Conservation (phyloP, 164 flowering plant species). For the Umbilicus rupestris region DNA sequence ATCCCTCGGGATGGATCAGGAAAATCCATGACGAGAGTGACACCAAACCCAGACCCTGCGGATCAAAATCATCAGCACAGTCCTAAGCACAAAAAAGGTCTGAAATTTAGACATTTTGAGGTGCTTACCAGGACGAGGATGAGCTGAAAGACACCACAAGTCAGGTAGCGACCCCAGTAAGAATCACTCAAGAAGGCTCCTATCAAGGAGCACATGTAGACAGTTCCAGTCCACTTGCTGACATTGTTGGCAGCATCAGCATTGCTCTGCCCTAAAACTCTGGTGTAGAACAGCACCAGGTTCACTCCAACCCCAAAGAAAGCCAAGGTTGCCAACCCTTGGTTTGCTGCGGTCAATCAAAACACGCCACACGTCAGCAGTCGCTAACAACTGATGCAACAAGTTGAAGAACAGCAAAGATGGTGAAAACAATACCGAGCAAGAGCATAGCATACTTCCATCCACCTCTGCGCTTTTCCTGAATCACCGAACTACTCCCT, state of each 20-base stretch:
- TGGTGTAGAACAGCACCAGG: slow-evolving; percentile 67
- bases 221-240: slow-evolving; percentile 80
- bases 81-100: neutral
- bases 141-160: slow-evolving; percentile 65
- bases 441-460: slow-evolving; percentile 40
- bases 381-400: neutral
- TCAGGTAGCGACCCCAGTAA: slow-evolving; percentile 76
- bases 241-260: slow-evolving; percentile 71
- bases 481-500: slow-evolving; percentile 2
- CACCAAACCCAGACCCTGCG: slow-evolving; percentile 54
- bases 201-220: slow-evolving; percentile 60
- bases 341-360: slow-evolving; percentile 48
- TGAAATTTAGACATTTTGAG: neutral
- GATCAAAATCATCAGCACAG: neutral
- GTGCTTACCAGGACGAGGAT: slow-evolving; percentile 47
- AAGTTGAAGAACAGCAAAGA: neutral
- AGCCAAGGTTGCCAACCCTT: slow-evolving; percentile 73
- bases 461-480: slow-evolving; percentile 34
- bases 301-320: slow-evolving; percentile 88
- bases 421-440: slow-evolving; percentile 25
- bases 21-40: slow-evolving; percentile 57
- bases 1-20: slow-evolving; percentile 55
- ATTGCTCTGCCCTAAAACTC: slow-evolving; percentile 64
- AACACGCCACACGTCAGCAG: neutral
- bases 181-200: slow-evolving; percentile 88